Base-by-base conservation (phyloP, 371 early-diverging fungal genomes). In the Mucor mucedo region DNA sequence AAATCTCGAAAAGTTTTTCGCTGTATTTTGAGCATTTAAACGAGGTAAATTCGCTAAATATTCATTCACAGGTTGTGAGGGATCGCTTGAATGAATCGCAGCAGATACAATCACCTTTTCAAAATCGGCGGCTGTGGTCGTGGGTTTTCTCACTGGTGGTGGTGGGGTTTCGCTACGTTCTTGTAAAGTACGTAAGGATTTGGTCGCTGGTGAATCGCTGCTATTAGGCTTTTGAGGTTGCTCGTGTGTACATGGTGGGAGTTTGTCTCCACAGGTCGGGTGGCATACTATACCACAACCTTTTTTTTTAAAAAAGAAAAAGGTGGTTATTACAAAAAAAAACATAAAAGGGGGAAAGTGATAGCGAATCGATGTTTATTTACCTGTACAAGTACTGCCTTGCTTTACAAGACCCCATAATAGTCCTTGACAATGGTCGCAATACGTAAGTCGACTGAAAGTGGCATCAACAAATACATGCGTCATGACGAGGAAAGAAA, bases 1-100 rank as follows among this genome's bases (percentile, higher is more conserved):
- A 57, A 82, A 78, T 5, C 83, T 69, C 13, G 75, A 66, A 59
- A 79, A 82, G 53, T 77, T 82, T 44, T 79, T 78, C 0, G 78
- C 72, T 21, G 80, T 76, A 39, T 64, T 63, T 49, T 82, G 82
- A 5, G 79, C 73, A 55, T 72, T 73, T 8, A 81, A 42, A 4
- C 77, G 73, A 6, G 76, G 76, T 49, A 75, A 56, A 53, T 74
- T 70, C 30, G 76, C 79, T 1, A 75, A 55, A 44, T 81, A 77
- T 33, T 72, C 68, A 33, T 65, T 74, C 0, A 67, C 55, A 9
- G 78, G 76, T 45, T 63, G 59, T 2, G 62, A 64, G 10, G 64
- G 54, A 52, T 74, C 73, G 13, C 61, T 30, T n/a, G 77, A 71
- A 55, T 75, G 63, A 14, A 79, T 65, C 4, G 77, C 77, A 42